Evolutionary conservation across 306 rosid genomes (phyloP), one percentile per base, ranked within the genome.

Genomic region (Sicyos baderoa): DNA sequence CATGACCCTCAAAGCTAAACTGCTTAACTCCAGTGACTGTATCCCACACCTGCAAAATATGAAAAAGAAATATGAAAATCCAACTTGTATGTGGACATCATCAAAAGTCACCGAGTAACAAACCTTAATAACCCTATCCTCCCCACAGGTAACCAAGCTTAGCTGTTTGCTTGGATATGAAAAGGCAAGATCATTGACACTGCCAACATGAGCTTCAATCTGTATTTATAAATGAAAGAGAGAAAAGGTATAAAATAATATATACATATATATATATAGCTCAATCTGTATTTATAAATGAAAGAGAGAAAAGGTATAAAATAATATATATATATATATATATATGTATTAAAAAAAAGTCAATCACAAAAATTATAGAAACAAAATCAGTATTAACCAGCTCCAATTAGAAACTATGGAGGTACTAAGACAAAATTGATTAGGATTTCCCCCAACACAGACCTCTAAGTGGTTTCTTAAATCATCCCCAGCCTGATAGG

Each of bases 151-250:
- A 65, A 94, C 92, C 71, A 94, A 78, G 72, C 92, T 88, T 10
- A 87, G 96, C 74, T 90, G 99, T 72, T 86, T 94, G 93, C 88
- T 90, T 74, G 99, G 99, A 76, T 88, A 88, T 72, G 99, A 84
- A 84, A 94, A 94, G 32, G 99, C 96, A 70, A 94, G 92, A 84
- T 94, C 99, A 78, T 90, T 90, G 74, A 94, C 99, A 79, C 92
- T 90, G 71, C 99, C 99, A 79, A 73, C 74, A 81, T 94, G 99
- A 62, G 99, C 99, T 55, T 94, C 99, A 23, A 94, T 94, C 99
- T 94, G 93, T 67, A 72, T 45, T 42, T 27, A 57, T 25, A 68
- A 65, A 21, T 58, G n/a, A 27, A 17, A 2, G 12, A 17, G 22
- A 2, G n/a, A n/a, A n/a, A n/a, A n/a, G n/a, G n/a, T n/a, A n/a